Evolutionary conservation across 192 early-diverging fungal genomes (phyloP), one percentile per base, ranked within the genome.

Genomic region (Backusella liffmaniae): DNA sequence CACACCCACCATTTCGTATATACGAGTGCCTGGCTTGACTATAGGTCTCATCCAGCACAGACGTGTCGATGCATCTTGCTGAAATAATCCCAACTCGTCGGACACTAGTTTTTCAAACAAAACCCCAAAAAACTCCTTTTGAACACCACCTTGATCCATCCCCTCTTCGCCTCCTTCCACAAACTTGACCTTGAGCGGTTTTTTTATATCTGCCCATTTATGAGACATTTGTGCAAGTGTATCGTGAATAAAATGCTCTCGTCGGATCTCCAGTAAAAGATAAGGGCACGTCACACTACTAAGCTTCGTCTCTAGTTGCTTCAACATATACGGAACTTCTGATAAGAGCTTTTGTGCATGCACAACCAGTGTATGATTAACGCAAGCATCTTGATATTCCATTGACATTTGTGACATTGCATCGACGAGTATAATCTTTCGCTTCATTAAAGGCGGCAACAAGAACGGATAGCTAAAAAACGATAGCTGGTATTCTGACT

Each of bases 61-160:
- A 36, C 89, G 87, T 4, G 91, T 93, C n/a, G 88, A 84, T 23
- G 82, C 67, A 51, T 88, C 80, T 42, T 85, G 68, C 34, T 82
- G 81, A 84, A 97, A 98, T 76, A 96, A 84, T 1, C 94, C 94
- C 77, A 88, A 86, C 16, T 86, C 79, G 0, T 92, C 90, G 66
- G 91, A 86, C 77, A 98, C 80, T 29, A 97, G 86, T 76, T 89
- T 80, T 26, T 87, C 86, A 34, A 97, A 78, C 70, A 98, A 70
- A 26, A 91, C 87, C 44, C 94, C 91, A 77, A 96, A 96, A 80
- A 95, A 94, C 83, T 98, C 97, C 82, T 98, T 98, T 49, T 96
- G 96, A 18, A 98, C 95, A 21, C 97, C 97, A 75, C 96, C 96
- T 86, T 95, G 94, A 74, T 98, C 96, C 86, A 94, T 90, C 7